These are phyloP conservation scores for Cylindrotheca closterium DNA, from an alignment of 108 stramenopile genomes.

Conservation along the genomic window DNA sequence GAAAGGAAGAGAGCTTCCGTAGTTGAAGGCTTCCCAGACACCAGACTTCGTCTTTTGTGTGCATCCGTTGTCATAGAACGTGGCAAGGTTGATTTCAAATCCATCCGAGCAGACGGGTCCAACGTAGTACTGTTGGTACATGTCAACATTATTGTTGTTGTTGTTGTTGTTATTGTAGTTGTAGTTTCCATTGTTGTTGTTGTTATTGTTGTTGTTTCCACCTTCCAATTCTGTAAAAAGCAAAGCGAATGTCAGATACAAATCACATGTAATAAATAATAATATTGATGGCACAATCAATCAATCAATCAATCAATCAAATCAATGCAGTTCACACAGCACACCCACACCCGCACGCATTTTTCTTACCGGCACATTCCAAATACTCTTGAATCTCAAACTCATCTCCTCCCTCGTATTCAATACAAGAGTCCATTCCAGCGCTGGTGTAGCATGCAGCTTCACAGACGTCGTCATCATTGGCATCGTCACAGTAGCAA, in stretches of 20 bases:
- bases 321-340: too few relatives aligned
- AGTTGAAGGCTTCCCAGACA: conserved; percentile 55
- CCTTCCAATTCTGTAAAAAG: conserved; percentile 44
- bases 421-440: conserved; percentile 51
- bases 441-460: conserved; percentile 44
- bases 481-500: conserved; percentile 72
- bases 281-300: too few relatives aligned
- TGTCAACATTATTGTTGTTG: conserved; percentile 34
- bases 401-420: conserved; percentile 44
- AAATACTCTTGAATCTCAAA: conserved; percentile 49
- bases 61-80: conserved; percentile 77
- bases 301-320: too few relatives aligned
- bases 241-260: conserved; percentile 17
- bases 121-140: conserved; percentile 48
- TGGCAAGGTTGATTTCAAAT: conserved; percentile 65
- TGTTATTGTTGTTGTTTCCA: conserved; percentile 46
- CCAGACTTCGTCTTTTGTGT: conserved; percentile 45
- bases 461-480: conserved; percentile 62
- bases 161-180: conserved; percentile 35
- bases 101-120: conserved; percentile 80
- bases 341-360: neutral
- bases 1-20: conserved; percentile 66
- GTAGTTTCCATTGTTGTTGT: conserved; percentile 35
- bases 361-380: conserved; percentile 51
- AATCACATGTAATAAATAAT: neutral